These are phyloP conservation scores for Fusarium nanum DNA, from an alignment of 2,329 filamentous ascomycete species.

Conservation along the genomic window DNA sequence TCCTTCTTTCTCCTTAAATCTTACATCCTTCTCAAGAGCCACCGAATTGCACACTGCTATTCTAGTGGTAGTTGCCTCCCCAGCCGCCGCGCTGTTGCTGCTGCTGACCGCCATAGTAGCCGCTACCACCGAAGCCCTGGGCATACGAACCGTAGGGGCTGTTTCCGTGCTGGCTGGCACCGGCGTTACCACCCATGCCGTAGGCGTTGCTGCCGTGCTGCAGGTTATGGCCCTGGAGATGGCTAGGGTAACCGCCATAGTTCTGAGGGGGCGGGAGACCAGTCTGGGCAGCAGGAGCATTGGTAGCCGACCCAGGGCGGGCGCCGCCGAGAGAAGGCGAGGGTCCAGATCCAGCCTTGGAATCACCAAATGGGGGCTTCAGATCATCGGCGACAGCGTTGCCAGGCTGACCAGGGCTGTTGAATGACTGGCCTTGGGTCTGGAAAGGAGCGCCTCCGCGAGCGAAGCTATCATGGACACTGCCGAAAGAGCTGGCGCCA, in stretches of 20 bases:
- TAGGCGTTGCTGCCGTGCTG: constrained; percentile 69
- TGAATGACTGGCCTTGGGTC: constrained; percentile 66
- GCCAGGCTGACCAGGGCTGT: constrained; percentile 61
- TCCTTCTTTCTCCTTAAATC: constrained; percentile 25
- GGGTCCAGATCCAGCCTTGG: constrained; percentile 65
- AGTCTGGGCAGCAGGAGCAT: constrained; percentile 60
- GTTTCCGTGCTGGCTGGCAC: constrained; percentile 64
- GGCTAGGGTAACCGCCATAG: constrained; percentile 67
- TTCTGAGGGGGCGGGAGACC: constrained; percentile 68
- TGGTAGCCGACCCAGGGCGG: constrained; percentile 69
- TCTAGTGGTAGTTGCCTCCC: constrained; percentile 70
- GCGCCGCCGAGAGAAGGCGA: constrained; percentile 67
- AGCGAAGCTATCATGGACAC: constrained; percentile 66
- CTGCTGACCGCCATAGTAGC: constrained; percentile 59
- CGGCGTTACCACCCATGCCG: constrained; percentile 63
- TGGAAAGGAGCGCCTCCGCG: constrained; percentile 66
- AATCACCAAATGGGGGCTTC: constrained; percentile 67
- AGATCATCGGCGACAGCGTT: constrained; percentile 62
- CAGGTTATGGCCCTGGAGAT: constrained; percentile 64
- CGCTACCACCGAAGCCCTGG: constrained; percentile 59
- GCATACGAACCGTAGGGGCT: constrained; percentile 66
- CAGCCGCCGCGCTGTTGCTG: constrained; percentile 62
- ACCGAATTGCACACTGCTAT: constrained; percentile 43
- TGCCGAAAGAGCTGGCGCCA: constrained; percentile 63
- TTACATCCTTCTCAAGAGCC: constrained; percentile 40